Conservation (phyloP, 352 stramenopile species). For the Globisporangium rhizosaccharum region DNA sequence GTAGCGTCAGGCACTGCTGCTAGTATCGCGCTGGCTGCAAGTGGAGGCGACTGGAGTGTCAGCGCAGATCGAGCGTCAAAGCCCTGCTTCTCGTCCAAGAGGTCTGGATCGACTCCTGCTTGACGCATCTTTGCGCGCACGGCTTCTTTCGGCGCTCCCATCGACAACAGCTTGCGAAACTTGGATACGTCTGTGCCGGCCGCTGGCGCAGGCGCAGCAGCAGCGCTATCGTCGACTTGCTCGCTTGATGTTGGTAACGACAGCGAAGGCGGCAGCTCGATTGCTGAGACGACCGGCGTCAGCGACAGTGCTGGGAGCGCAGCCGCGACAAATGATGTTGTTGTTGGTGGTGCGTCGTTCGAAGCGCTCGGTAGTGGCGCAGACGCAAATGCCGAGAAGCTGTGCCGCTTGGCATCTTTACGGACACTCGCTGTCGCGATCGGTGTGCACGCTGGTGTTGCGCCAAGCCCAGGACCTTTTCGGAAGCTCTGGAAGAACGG, state of each 20-base stretch:
- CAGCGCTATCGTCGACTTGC: neutral
- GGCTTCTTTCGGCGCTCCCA: slow-evolving; percentile 74
- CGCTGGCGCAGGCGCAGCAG: neutral
- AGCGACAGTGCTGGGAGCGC: slow-evolving; percentile 18
- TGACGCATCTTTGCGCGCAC: slow-evolving; percentile 67
- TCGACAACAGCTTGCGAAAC: slow-evolving; percentile 92
- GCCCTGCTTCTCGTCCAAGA: slow-evolving; percentile 38
- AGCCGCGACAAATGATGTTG: neutral
- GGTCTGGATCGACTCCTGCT: slow-evolving; percentile 48
- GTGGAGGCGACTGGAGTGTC: neutral
- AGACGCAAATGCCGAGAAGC: slow-evolving; percentile 43
- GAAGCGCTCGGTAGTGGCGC: slow-evolving; percentile 13
- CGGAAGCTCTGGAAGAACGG: slow-evolving; percentile 70
- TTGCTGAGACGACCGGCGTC: slow-evolving; percentile 11
- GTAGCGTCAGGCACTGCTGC: no score
- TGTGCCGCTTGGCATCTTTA: slow-evolving; percentile 58
- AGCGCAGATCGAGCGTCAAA: slow-evolving; percentile 60
- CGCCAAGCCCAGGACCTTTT: slow-evolving; percentile 43
- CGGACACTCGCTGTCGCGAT: slow-evolving; percentile 65
- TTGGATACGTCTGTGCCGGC: slow-evolving; percentile 35
- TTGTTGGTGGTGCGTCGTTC: neutral
- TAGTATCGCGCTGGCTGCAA: neutral
- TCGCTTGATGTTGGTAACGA: neutral
- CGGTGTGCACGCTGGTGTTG: slow-evolving; percentile 58
- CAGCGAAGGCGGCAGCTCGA: neutral